Conservation (phyloP, 2,329 filamentous ascomycete species). For the Beauveria brongniartii region DNA sequence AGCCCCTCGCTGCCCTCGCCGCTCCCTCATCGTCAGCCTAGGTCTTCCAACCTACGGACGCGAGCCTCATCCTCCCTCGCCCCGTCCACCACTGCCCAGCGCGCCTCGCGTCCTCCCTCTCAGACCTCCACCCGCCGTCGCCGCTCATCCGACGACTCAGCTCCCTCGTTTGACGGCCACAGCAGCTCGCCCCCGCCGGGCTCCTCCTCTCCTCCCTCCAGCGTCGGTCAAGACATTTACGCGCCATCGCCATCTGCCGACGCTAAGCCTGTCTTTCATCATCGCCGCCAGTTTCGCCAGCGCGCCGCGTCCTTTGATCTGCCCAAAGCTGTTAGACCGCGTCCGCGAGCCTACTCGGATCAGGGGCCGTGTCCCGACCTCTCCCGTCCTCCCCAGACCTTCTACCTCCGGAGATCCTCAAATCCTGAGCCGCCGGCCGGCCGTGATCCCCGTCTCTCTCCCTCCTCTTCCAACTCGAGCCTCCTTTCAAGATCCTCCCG, state of each 20-base stretch:
- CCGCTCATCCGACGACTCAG: constrained; percentile 3
- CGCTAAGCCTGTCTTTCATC: not conserved
- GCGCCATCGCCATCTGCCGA: not conserved
- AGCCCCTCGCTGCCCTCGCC: not conserved
- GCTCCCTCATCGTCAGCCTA: constrained; percentile 9
- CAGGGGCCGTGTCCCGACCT: constrained; percentile 13
- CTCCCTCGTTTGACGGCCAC: not conserved
- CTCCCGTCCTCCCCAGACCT: constrained; percentile 16
- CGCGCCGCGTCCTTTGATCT: constrained; percentile 5
- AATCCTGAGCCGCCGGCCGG: constrained; percentile 22
- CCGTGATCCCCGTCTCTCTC: constrained; percentile 3
- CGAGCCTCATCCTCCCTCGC: constrained; percentile 6
- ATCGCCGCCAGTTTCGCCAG: not conserved
- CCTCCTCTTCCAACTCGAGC: constrained; percentile 17
- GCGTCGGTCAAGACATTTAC: not conserved
- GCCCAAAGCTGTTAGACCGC: not conserved
- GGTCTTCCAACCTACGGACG: constrained; percentile 12
- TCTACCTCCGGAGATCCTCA: constrained; percentile 26
- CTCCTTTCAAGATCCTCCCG: constrained; percentile 29
- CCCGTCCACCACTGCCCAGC: constrained; percentile 6
- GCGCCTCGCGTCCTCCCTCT: not conserved
- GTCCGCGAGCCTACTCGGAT: constrained; percentile 10
- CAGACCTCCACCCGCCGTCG: not conserved
- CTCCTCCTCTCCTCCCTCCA: constrained; percentile 4
- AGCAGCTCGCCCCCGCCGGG: not conserved